Conservation (phyloP, 2,329 filamentous ascomycete species). For the Tolypocladium tropicale region DNA sequence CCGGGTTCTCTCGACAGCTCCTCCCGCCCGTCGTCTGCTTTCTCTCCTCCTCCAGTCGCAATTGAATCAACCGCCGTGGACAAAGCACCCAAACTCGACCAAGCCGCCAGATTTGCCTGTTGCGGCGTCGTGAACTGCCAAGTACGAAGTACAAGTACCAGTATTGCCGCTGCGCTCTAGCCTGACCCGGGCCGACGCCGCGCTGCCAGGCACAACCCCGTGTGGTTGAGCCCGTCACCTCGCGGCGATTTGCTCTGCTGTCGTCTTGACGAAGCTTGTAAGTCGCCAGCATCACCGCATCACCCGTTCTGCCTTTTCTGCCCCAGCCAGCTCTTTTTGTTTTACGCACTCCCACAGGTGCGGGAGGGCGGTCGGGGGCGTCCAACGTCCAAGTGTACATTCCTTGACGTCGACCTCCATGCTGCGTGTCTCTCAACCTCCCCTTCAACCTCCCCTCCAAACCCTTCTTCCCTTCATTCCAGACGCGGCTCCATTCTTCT, state of each 20-base stretch:
- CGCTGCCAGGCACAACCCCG: not conserved
- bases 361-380: not conserved
- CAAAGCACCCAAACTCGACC: not conserved
- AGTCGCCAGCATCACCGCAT: not conserved
- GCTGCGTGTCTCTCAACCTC: not conserved
- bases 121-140: not conserved
- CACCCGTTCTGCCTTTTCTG: not conserved
- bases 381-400: not conserved
- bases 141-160: not conserved
- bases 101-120: not conserved
- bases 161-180: not conserved
- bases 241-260: not conserved
- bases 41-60: not conserved
- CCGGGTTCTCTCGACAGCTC: not conserved
- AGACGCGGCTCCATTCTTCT: constrained; percentile 7
- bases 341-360: not conserved
- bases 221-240: not conserved
- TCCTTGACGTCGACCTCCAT: not conserved
- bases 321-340: not conserved
- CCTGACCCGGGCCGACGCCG: not conserved
- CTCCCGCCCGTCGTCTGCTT: not conserved
- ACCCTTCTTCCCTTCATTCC: constrained; percentile 11
- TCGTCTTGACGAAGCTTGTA: not conserved
- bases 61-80: not conserved
- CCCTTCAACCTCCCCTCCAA: constrained; percentile 4